Conservation (phyloP, 495 filamentous ascomycete species). For the Aspergillus affinis region DNA sequence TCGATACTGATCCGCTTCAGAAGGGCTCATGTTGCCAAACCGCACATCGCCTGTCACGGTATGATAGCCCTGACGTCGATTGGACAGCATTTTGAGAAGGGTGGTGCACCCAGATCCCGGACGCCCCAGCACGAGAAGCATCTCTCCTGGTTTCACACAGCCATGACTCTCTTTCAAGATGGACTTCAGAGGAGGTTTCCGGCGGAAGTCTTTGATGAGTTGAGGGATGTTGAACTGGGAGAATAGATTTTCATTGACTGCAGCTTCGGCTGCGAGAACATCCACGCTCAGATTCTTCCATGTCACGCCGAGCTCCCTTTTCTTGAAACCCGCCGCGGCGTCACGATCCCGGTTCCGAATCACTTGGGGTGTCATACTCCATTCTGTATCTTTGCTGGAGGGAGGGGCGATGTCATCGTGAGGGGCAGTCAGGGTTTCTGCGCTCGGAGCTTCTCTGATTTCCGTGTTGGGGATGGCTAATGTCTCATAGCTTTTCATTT, state of each 20-base stretch:
- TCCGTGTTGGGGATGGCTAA: slow-evolving; percentile 1
- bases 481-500: slow-evolving; percentile 13
- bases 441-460: slow-evolving; percentile 12
- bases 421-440: slow-evolving; percentile 13
- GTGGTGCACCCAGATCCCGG: slow-evolving; percentile 36
- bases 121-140: slow-evolving; percentile 34
- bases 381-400: slow-evolving; percentile 10
- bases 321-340: slow-evolving; percentile 17
- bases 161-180: slow-evolving; percentile 20
- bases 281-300: slow-evolving; percentile 24
- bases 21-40: slow-evolving; percentile 55
- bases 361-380: slow-evolving; percentile 16
- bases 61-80: slow-evolving; percentile 56
- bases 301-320: slow-evolving; percentile 21
- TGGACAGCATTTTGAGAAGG: slow-evolving; percentile 57
- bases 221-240: slow-evolving; percentile 20
- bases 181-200: slow-evolving; percentile 15
- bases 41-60: slow-evolving; percentile 54
- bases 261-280: slow-evolving; percentile 18
- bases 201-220: slow-evolving; percentile 8
- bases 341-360: slow-evolving; percentile 14
- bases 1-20: slow-evolving; percentile 55
- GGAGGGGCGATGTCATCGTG: neutral
- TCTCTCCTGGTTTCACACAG: slow-evolving; percentile 46
- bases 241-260: slow-evolving; percentile 23